Conservation (phyloP, 2,329 filamentous ascomycete species). For the Piedraia hortae region DNA sequence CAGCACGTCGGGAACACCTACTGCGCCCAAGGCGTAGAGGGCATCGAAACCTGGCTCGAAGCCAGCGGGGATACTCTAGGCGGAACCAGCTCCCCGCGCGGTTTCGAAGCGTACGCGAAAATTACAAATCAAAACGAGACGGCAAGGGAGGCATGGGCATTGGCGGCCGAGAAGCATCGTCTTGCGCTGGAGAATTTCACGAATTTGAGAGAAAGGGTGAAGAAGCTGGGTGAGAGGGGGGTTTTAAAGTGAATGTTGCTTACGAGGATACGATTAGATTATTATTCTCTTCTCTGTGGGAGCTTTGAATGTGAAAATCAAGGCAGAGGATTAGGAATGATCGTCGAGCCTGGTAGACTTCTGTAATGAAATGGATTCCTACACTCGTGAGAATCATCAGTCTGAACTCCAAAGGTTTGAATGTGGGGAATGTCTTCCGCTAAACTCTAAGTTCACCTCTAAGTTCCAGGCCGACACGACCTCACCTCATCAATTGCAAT, state of each 20-base stretch:
- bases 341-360: neutral
- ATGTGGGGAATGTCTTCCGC: no score
- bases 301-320: neutral
- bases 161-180: conserved; percentile 32
- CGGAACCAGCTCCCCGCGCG: conserved; percentile 11
- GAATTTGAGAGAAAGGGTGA: conserved; percentile 19
- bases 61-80: conserved; percentile 20
- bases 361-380: neutral
- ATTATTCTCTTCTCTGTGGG: neutral
- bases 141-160: conserved; percentile 32
- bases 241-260: conserved; percentile 5
- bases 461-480: no score
- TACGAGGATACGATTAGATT: conserved; percentile 1
- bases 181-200: conserved; percentile 30
- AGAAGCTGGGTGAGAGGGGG: conserved; percentile 5
- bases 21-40: conserved; percentile 15
- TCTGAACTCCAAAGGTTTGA: neutral
- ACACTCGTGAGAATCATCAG: neutral
- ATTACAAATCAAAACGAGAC: conserved; percentile 36
- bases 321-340: no score
- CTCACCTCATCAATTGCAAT: no score
- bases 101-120: conserved; percentile 29
- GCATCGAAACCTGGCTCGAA: conserved; percentile 27
- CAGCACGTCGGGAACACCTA: conserved; percentile 12
- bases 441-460: no score